A percentile compares a stretch with the other conserved stretches of the same genome.
phyloP scores from a whole-genome alignment of 164 flowering plant genomes.

The Vitis labrusca region DNA sequence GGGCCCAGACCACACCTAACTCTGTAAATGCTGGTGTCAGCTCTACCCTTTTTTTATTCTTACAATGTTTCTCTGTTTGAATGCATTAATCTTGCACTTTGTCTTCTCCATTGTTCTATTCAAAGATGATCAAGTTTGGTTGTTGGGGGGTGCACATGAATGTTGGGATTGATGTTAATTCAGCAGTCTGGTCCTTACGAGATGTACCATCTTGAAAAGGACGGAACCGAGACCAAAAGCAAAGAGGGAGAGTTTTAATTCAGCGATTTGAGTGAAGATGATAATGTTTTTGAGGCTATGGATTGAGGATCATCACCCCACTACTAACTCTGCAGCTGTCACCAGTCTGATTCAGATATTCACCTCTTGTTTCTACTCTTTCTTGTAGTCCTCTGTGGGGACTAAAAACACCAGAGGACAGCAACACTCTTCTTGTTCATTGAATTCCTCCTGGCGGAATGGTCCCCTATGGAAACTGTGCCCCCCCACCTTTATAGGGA shows the following conservation, averaged over 20 bases:
- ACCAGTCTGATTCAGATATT: background rate
- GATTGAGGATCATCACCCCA: conserved; percentile 4
- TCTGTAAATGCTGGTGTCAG: background rate
- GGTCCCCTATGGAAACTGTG: background rate
- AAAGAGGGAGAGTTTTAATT: too few species aligned
- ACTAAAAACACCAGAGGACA: conserved; percentile 5
- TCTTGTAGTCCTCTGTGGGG: conserved; percentile 5
- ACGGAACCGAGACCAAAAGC: too few species aligned
- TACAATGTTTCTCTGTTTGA: background rate
- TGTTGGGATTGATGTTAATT: too few species aligned
- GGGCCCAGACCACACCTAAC: too few species aligned
- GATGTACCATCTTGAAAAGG: too few species aligned
- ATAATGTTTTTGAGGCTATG: conserved; percentile 25
- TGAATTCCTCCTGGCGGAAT: background rate
- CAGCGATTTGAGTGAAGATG: conserved; percentile 14
- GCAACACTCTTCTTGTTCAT: background rate
- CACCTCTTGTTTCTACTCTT: background rate
- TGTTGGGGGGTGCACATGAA: too few species aligned
- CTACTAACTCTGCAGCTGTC: background rate
- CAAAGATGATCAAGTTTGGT: too few species aligned
- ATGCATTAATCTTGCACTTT: background rate
- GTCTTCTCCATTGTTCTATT: background rate
- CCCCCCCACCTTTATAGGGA: too few species aligned
- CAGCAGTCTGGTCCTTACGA: too few species aligned
- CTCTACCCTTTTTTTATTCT: background rate